Evolutionary conservation across 1,139 yeast species (phyloP).

Genomic region (Taphrina sp.): DNA sequence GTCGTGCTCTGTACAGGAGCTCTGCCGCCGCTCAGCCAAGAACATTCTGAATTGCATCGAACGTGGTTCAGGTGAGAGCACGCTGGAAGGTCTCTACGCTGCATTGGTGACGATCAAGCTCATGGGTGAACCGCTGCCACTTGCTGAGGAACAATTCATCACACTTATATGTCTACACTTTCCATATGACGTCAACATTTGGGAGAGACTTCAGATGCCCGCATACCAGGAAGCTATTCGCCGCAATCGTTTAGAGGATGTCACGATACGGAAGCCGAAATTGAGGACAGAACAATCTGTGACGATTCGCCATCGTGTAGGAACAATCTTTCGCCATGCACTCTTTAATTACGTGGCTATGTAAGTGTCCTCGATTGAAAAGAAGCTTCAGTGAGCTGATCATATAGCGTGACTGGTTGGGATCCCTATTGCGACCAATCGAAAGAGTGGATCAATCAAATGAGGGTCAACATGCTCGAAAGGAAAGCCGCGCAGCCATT

Average conservation of each 20-base stretch:
- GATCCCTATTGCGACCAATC: conserved; percentile 10
- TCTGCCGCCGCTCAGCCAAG: conserved; percentile 7
- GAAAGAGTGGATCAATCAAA: conserved; percentile 9
- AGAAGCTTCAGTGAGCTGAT: neutral
- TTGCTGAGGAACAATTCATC: conserved; percentile 9
- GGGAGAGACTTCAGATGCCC: conserved; percentile 3
- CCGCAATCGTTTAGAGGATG: conserved; percentile 12
- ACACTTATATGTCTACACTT: conserved; percentile 4
- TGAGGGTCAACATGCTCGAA: conserved; percentile 7
- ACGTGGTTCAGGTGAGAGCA: conserved; percentile 6
- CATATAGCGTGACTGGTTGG: conserved; percentile 5
- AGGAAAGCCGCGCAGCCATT: conserved; percentile 17
- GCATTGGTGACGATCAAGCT: conserved; percentile 9
- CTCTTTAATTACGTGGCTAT: conserved; percentile 7
- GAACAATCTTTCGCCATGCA: conserved; percentile 6
- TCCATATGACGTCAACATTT: conserved; percentile 16
- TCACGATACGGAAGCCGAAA: conserved; percentile 10
- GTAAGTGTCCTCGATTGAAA: neutral
- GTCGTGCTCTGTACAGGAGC: neutral
- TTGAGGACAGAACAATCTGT: conserved; percentile 11
- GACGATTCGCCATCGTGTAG: conserved; percentile 5
- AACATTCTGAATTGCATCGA: conserved; percentile 19
- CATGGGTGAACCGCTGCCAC: conserved; percentile 8
- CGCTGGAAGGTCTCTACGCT: conserved; percentile 5
- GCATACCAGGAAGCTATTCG: conserved; percentile 10